Percentiles rank a stretch among this genome's conserved stretches.
These are phyloP conservation scores for Candida sanyaensis DNA, from an alignment of 1,139 yeast genomes.

Conservation along the genomic window DNA sequence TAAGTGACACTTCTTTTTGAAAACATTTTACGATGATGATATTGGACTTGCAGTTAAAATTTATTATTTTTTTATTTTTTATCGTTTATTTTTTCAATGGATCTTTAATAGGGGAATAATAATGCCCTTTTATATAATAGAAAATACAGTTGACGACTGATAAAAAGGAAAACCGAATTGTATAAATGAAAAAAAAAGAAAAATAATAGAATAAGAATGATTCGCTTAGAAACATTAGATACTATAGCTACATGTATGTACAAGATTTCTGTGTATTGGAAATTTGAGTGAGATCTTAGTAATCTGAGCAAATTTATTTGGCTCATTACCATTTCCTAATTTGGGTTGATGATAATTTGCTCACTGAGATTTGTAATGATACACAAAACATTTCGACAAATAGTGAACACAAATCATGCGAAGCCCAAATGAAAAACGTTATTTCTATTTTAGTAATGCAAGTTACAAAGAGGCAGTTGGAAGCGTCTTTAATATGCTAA, in stretches of 20 bases:
- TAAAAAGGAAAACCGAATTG: too few species aligned
- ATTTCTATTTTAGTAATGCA: too few species aligned
- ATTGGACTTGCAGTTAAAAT: background rate
- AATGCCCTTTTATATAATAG: background rate
- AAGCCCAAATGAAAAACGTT: too few species aligned
- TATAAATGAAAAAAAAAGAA: background rate
- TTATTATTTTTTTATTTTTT: too few species aligned
- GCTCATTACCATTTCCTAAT: background rate
- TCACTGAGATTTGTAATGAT: background rate
- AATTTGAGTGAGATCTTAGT: background rate
- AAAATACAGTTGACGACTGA: background rate
- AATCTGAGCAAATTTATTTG: conserved; percentile 6
- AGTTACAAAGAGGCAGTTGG: too few species aligned
- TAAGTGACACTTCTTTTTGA: conserved; percentile 20
- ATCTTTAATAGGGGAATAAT: background rate
- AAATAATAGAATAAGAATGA: background rate
- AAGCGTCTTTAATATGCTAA: too few species aligned
- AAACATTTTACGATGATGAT: background rate
- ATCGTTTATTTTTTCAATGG: too few species aligned
- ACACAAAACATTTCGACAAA: background rate
- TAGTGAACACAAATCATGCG: too few species aligned
- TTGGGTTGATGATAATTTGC: conserved; percentile 6
- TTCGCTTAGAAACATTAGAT: background rate
- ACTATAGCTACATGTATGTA: too few species aligned
- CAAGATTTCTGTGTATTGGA: background rate